These are phyloP conservation scores for Verticillium albo-atrum DNA, from an alignment of 2,329 filamentous ascomycete genomes.

Conservation along the genomic window DNA sequence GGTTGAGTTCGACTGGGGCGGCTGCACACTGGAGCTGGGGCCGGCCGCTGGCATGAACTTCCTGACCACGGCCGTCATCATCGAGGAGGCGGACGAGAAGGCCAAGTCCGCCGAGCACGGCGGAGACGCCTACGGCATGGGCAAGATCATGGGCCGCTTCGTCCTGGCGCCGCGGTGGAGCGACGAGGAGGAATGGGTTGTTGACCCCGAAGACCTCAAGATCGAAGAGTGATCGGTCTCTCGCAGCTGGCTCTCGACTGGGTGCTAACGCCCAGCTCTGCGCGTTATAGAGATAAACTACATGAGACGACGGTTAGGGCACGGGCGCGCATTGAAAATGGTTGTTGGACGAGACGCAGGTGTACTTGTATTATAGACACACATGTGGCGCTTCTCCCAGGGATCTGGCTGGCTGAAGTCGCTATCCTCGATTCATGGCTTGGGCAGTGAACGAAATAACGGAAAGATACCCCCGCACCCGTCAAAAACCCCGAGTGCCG, in stretches of 20 bases:
- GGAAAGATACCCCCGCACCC: background rate
- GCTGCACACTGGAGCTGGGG: slow-evolving; percentile 47
- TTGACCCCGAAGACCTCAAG: slow-evolving; percentile 28
- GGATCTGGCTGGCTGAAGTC: background rate
- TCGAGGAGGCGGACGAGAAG: slow-evolving; percentile 54
- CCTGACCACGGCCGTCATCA: slow-evolving; percentile 53
- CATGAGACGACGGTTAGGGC: background rate
- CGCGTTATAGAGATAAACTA: background rate
- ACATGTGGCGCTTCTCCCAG: background rate
- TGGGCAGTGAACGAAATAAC: background rate
- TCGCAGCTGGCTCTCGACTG: background rate
- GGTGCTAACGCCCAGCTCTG: background rate
- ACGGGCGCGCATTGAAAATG: background rate
- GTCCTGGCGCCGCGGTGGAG: slow-evolving; percentile 54
- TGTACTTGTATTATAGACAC: background rate
- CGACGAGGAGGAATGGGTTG: slow-evolving; percentile 53
- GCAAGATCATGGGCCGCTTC: slow-evolving; percentile 59
- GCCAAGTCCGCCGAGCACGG: slow-evolving; percentile 32
- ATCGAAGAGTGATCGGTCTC: slow-evolving; percentile 1
- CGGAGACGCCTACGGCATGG: slow-evolving; percentile 57
- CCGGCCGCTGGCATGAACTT: slow-evolving; percentile 51
- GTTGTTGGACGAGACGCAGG: background rate
- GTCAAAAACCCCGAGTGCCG: background rate
- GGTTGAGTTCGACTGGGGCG: slow-evolving; percentile 60
- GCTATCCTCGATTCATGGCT: background rate